Evolutionary conservation across 2,329 filamentous ascomycete species (phyloP), one percentile per base, ranked within the genome.

Genomic region (Massarina eburnea): DNA sequence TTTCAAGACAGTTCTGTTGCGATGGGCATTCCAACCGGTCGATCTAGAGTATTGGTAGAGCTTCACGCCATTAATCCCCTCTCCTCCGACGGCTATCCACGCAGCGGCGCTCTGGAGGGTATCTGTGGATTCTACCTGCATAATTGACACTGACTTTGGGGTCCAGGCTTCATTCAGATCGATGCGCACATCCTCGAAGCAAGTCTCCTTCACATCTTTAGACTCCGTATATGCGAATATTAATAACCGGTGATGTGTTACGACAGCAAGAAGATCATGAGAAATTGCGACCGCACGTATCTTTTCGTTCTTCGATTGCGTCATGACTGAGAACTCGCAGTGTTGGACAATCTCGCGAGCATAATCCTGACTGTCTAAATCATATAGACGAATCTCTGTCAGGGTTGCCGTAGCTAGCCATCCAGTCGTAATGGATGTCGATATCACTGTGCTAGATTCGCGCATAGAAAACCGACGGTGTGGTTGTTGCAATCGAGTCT

Each of bases 61-160:
- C 35, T 54, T 61, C 19, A 59, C 52, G 6, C 51, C 55, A 17
- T 51, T 57, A n/a, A 46, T 27, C 15, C 58, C 54, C 41, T 58
- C 48, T 10, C 58, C 56, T 1, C 58, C 58, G 3, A 61, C 52
- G 2, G 51, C 54, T 27, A 61, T 45, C 29, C 45, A 55, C 6
- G 54, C 56, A 14, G 29, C 41, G n/a, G 49, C 44, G 8, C 32
- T 49, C 17, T 29, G 26, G 14, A 22, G 33, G 5, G 32, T 18
- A 26, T 39, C 43, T 4, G 46, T 40, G 14, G 41, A 35, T n/a
- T 41, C 38, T 33, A 27, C 35, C 45, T 59, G 56, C 20, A 45
- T 39, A 10, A 60, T 50, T 14, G 48, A 33, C 14, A 61, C 46
- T 15, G 54, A 53, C 29, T 47, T 50, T 26, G 56, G 55, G 14